Evolutionary conservation across 2,329 filamentous ascomycete genomes (phyloP).

Genomic region (Fusarium sacchari): DNA sequence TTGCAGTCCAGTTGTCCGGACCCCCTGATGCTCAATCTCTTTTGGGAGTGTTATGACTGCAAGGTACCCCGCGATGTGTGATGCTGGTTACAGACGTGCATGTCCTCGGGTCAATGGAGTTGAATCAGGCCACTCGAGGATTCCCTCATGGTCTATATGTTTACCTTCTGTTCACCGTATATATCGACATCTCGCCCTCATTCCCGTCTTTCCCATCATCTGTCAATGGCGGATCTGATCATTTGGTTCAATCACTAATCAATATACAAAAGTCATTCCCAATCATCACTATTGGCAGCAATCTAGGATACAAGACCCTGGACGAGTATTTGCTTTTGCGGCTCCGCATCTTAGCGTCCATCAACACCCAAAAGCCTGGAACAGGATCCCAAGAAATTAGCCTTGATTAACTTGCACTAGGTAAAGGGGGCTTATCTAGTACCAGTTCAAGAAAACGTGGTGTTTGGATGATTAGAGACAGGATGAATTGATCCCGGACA

Average conservation of each 20-base stretch:
- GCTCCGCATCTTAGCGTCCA: constrained; percentile 16
- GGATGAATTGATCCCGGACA: not conserved
- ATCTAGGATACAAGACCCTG: not conserved
- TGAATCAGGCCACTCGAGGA: too few species aligned
- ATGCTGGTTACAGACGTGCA: not conserved
- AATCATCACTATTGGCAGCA: not conserved
- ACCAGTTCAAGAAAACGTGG: constrained; percentile 14
- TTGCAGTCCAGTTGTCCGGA: not conserved
- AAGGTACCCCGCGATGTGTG: constrained; percentile 1
- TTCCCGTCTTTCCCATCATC: rapidly evolving
- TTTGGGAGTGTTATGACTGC: not conserved
- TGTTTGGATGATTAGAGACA: not conserved
- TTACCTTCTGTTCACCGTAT: too few species aligned
- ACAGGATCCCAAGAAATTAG: not conserved
- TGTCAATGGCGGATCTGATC: not conserved
- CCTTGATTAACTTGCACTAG: not conserved
- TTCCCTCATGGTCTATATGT: not conserved
- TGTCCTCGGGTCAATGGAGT: not conserved
- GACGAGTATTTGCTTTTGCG: constrained; percentile 20
- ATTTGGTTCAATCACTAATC: not conserved
- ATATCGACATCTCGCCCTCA: not conserved
- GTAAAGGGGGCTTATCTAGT: not conserved
- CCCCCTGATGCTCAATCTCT: not conserved
- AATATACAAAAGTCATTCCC: not conserved
- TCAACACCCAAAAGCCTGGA: not conserved